phyloP scores from a whole-genome alignment of 805 yeast genomes.

The Spathaspora arborariae region DNA sequence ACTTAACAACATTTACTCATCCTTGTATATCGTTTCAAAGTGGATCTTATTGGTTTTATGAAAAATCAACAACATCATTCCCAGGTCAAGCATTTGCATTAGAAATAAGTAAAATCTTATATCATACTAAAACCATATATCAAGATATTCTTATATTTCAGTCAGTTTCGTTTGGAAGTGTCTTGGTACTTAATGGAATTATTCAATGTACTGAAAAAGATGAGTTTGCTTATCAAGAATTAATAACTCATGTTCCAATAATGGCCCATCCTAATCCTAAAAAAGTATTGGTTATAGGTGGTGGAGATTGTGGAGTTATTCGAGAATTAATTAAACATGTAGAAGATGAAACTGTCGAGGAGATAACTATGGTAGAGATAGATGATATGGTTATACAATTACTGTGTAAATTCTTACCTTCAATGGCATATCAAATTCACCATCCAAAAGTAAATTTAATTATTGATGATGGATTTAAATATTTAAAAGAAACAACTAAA shows the following conservation, averaged over 20 bases:
- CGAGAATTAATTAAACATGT: constrained; percentile 80
- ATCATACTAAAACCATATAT: constrained; percentile 62
- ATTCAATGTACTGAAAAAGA: constrained; percentile 90
- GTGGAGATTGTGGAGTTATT: constrained; percentile 94
- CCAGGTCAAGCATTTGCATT: constrained; percentile 85
- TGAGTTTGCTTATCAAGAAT: constrained; percentile 91
- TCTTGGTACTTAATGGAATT: constrained; percentile 83
- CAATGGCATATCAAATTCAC: constrained; percentile 64
- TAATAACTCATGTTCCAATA: constrained; percentile 81
- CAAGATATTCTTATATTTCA: constrained; percentile 83
- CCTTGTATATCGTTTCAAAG: constrained; percentile 20
- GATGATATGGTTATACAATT: constrained; percentile 78
- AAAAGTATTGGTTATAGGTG: constrained; percentile 83
- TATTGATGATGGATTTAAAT: constrained; percentile 83
- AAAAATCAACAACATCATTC: constrained; percentile 62
- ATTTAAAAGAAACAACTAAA: constrained; percentile 41
- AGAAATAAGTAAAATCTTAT: constrained; percentile 59
- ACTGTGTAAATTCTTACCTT: constrained; percentile 67
- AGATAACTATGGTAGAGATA: constrained; percentile 80
- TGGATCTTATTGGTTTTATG: constrained; percentile 70
- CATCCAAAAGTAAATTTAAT: constrained; percentile 65
- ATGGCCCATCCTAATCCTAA: constrained; percentile 74
- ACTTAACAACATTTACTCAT: constrained; percentile 22
- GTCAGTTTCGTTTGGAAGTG: constrained; percentile 78
- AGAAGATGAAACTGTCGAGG: constrained; percentile 47